Base-by-base conservation (phyloP, 75 land plant genomes). In the Pseudotsuga menziesii region DNA sequence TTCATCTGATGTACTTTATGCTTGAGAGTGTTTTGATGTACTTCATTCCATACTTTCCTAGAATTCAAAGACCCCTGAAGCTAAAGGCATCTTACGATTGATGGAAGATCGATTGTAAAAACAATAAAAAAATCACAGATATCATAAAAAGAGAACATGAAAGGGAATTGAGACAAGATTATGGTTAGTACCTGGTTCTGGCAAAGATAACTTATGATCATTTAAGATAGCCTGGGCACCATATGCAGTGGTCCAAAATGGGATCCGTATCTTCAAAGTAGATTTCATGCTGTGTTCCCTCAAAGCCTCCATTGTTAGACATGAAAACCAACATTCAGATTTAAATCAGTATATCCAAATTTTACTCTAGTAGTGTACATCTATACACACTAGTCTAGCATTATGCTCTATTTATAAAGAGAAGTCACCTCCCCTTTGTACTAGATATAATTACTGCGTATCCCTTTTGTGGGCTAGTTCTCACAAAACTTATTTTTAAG, bases 131-230 rank as follows among this genome's bases (percentile, higher is more conserved):
- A 29, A 29, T 29, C 32, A 1, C 1, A 29, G 32, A 29, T 29
- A 29, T 29, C 32, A 29, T 29, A 29, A 29, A 29, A 29, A 29
- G 32, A 29, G 32, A 29, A 29, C 32, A 29, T 29, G 32, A 29
- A 29, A 29, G 32, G 32, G 32, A 29, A 29, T 29, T 29, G 32
- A 29, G n/a, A n/a, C n/a, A n/a, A n/a, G n/a, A n/a, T n/a, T n/a
- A n/a, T n/a, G n/a, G n/a, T 72, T 48, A n/a, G 27, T 72, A 95
- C 98, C 96, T 84, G 93, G 88, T 79, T 62, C 20, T 56, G 90
- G 84, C 72, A 80, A 4, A 23, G 78, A 27, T 48, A 96, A 56
- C 56, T 80, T 61, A 63, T 83, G 75, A 73, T 55, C 82, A 81
- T 93, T 91, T 67, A 93, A 56, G 12, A 23, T 32, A 36, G 90